Evolutionary conservation across 352 stramenopile genomes (phyloP), one percentile per base, ranked within the genome.

Genomic region (Phytophthora crassamura): DNA sequence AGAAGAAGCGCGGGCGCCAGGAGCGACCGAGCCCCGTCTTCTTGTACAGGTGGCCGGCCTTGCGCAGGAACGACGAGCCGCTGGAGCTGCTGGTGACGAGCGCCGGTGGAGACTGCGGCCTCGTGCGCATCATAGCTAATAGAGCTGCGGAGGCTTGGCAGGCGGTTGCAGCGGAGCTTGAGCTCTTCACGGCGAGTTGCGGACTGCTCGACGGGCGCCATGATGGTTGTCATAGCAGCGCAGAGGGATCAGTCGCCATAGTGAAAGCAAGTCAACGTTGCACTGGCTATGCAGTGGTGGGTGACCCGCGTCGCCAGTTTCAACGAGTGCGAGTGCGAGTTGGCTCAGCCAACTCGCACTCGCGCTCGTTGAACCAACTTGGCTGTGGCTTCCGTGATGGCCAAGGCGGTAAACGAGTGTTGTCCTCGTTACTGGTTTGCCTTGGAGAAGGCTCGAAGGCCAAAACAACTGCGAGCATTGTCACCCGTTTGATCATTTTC

Each of bases 1-100:
- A 80, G 59, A 88, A 89, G 74, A 71, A 90, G 43, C 80, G 84
- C 49, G 80, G 70, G 54, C 87, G 84, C 82, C 84, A 93, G 15
- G 67, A 74, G 14, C 77, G 75, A 25, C 71, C 63, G 36, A 92
- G 57, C 3, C 59, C 80, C 53, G 78, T 78, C 51, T 84, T 84
- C 71, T 91, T 87, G 80, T 91, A 89, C 41, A 91, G 52, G 32
- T 86, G 76, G n/a, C 80, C 82, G 20, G 70, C 47, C 62, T 88
- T 89, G 58, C 69, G 72, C 53, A 72, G 66, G 56, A 72, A 75
- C 12, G 36, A 63, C 18, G 28, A 40, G 40, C 65, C 65, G 30
- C 35, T 61, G 25, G 35, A 35, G 38, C 33, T 45, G 38, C 14
- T 36, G 25, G 51, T 52, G 39, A 33, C 11, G 34, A 30, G 7